Conservation (phyloP, 2,329 filamentous ascomycete genomes). For the Meredithiella fracta region DNA sequence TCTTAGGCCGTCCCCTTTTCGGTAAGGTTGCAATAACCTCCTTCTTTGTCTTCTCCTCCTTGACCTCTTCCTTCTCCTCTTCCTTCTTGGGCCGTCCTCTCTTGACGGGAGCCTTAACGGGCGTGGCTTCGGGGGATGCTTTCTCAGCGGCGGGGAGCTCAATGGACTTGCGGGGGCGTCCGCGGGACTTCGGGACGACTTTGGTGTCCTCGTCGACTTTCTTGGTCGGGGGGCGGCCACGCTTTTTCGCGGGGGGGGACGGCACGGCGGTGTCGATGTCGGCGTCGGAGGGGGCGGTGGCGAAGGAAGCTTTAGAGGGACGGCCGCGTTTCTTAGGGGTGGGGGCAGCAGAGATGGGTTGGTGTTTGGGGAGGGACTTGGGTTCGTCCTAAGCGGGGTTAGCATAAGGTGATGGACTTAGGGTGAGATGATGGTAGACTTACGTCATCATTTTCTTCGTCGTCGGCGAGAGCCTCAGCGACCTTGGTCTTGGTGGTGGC, state of each 20-base stretch:
- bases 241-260: conserved; percentile 5
- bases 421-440: background rate
- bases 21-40: background rate
- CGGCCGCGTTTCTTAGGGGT: conserved; percentile 12
- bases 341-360: background rate
- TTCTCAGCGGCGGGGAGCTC: background rate
- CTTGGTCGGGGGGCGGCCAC: conserved; percentile 6
- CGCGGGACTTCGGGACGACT: conserved; percentile 8
- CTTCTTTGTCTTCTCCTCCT: background rate
- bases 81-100: conserved; percentile 17
- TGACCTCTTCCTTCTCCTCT: conserved; percentile 1
- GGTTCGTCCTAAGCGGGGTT: conserved; percentile 2
- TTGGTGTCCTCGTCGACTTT: conserved; percentile 15
- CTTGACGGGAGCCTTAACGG: conserved; percentile 21
- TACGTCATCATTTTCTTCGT: conserved; percentile 18
- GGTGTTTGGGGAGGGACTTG: conserved; percentile 8
- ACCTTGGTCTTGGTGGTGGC: conserved; percentile 16
- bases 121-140: background rate
- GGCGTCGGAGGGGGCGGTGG: background rate
- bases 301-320: conserved; percentile 3
- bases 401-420: too few relatives aligned
- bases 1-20: conserved; percentile 1
- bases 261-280: conserved; percentile 3
- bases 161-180: conserved; percentile 2
- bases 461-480: conserved; percentile 19